phyloP scores from a whole-genome alignment of 2,329 filamentous ascomycete species.

The Nakataea oryzae region DNA sequence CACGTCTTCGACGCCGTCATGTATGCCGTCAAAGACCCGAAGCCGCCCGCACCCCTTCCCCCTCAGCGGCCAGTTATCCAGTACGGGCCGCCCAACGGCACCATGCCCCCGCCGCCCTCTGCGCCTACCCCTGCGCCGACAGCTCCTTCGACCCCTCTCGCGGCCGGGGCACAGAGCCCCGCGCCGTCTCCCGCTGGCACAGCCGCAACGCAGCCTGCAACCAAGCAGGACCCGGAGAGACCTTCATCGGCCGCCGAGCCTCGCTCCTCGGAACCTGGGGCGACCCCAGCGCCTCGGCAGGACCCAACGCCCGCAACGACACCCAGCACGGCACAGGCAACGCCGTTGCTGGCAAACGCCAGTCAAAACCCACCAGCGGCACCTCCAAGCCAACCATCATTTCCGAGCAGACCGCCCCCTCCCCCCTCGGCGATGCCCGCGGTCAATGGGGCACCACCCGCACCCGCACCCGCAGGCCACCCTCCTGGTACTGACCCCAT shows the following conservation, averaged over 20 bases:
- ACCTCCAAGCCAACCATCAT: constrained; percentile 13
- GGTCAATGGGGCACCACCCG: constrained; percentile 12
- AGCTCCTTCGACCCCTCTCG: constrained; percentile 11
- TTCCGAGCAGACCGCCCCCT: constrained; percentile 7
- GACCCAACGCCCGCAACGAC: not conserved
- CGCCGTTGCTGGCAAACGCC: not conserved
- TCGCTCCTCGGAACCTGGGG: not conserved
- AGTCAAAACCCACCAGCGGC: constrained; percentile 17
- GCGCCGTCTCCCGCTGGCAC: not conserved
- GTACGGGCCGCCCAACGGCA: constrained; percentile 53
- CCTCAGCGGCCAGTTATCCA: constrained; percentile 46
- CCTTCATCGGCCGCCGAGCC: not conserved
- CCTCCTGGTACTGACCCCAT: constrained; percentile 53
- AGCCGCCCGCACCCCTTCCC: constrained; percentile 30
- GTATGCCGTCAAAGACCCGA: constrained; percentile 59
- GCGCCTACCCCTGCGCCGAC: constrained; percentile 16
- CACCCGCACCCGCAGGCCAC: constrained; percentile 14
- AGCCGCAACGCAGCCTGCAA: constrained; percentile 8
- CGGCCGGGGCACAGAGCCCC: constrained; percentile 9
- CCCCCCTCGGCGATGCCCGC: constrained; percentile 4
- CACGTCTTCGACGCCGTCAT: constrained; percentile 70
- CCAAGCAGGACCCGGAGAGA: not conserved
- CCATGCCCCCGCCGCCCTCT: constrained; percentile 43
- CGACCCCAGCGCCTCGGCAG: constrained; percentile 1
- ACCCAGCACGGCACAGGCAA: not conserved